Percentiles rank a stretch among this genome's conserved stretches.
These are phyloP conservation scores for Penicillium argentinense DNA, from an alignment of 495 filamentous ascomycete species.

Conservation along the genomic window DNA sequence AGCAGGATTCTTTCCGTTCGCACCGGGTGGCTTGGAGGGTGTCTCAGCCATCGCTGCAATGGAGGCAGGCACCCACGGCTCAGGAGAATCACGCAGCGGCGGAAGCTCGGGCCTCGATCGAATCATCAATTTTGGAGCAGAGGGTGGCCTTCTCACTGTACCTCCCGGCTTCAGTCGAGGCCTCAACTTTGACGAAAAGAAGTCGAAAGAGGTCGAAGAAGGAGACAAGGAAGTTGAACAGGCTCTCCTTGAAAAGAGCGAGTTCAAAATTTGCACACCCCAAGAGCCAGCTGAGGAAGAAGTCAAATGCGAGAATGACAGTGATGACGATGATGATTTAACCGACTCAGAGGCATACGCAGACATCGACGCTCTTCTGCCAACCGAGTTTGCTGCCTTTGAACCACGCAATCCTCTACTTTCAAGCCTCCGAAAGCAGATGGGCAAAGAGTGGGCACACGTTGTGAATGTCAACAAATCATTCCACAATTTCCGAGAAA, in stretches of 20 bases:
- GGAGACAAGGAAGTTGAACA: slow-evolving; percentile 72
- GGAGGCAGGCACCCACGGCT: slow-evolving; percentile 60
- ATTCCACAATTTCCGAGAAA: slow-evolving; percentile 84
- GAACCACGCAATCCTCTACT: slow-evolving; percentile 81
- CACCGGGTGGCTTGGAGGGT: slow-evolving; percentile 85
- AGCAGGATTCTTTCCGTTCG: slow-evolving; percentile 94
- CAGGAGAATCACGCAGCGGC: slow-evolving; percentile 45
- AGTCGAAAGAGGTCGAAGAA: slow-evolving; percentile 52
- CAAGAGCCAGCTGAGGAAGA: slow-evolving; percentile 33
- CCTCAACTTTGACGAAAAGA: slow-evolving; percentile 67
- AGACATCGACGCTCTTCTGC: slow-evolving; percentile 87
- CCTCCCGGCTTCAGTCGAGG: slow-evolving; percentile 84
- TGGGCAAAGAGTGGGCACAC: slow-evolving; percentile 91
- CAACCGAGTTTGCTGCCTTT: slow-evolving; percentile 88
- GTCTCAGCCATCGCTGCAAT: slow-evolving; percentile 77
- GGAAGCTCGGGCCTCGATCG: slow-evolving; percentile 59
- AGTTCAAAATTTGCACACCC: slow-evolving; percentile 33
- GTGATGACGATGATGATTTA: slow-evolving; percentile 48
- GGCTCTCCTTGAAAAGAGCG: slow-evolving; percentile 63
- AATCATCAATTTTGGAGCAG: slow-evolving; percentile 75
- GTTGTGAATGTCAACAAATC: slow-evolving; percentile 93
- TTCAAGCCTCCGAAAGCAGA: slow-evolving; percentile 65
- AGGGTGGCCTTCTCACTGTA: slow-evolving; percentile 76
- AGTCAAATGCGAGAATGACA: slow-evolving; percentile 53
- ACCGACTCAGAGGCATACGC: no score